Evolutionary conservation across 306 rosid genomes (phyloP).

Genomic region (Lagenaria siceraria): DNA sequence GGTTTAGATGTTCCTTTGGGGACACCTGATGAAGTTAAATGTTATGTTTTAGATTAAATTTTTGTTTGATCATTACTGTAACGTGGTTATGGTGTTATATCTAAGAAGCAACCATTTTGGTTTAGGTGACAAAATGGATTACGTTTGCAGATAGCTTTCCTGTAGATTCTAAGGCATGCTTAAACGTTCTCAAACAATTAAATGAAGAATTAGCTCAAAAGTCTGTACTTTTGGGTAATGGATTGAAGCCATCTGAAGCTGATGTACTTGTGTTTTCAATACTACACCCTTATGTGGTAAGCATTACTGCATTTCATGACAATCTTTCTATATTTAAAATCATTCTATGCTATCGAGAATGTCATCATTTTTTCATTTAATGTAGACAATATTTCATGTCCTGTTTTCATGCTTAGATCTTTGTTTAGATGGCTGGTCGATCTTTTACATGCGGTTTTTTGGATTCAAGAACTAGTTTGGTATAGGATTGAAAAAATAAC

Average conservation of each 20-base stretch:
- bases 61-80: background rate
- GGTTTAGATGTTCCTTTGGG: background rate
- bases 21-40: background rate
- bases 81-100: background rate
- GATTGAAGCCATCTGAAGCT: slow-evolving; percentile 62
- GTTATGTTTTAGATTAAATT: background rate
- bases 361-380: background rate
- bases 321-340: background rate
- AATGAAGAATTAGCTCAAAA: slow-evolving; percentile 43
- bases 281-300: slow-evolving; percentile 67
- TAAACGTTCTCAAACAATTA: slow-evolving; percentile 48
- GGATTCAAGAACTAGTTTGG: background rate
- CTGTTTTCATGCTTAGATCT: background rate
- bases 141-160: slow-evolving; percentile 58
- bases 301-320: slow-evolving; percentile 1
- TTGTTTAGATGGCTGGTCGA: background rate
- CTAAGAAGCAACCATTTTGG: background rate
- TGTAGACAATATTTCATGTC: background rate
- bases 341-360: background rate
- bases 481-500: background rate
- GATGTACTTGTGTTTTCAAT: slow-evolving; percentile 66
- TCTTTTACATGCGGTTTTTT: background rate
- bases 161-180: slow-evolving; percentile 25
- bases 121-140: slow-evolving; percentile 64
- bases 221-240: slow-evolving; percentile 65